phyloP scores from a whole-genome alignment of 257 asterid species.

The Gardenia jasminoides region DNA sequence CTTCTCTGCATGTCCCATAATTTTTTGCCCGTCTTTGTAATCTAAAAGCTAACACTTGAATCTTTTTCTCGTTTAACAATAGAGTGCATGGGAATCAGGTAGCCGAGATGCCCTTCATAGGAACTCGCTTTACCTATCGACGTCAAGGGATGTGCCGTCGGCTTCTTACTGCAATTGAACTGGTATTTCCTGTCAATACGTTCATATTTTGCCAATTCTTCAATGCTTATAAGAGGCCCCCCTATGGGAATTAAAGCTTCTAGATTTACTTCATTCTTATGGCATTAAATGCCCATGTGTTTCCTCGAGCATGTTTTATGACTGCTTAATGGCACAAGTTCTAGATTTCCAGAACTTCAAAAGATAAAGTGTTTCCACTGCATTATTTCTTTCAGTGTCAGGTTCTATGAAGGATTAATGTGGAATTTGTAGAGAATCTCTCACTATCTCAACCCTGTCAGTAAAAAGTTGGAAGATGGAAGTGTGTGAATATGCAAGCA shows the following conservation, averaged over 20 bases:
- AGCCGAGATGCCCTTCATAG: conserved; percentile 99
- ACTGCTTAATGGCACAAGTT: no score
- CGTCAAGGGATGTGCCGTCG: conserved; percentile 91
- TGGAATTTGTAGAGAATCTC: neutral
- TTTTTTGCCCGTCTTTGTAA: conserved; percentile 6
- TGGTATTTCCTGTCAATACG: conserved; percentile 35
- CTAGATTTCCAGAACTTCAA: no score
- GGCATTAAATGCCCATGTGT: no score
- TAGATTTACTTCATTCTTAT: no score
- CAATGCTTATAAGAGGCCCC: no score
- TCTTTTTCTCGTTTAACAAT: conserved; percentile 19
- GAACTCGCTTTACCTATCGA: conserved; percentile 70
- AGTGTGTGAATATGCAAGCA: no score
- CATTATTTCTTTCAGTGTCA: no score
- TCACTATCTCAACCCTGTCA: neutral
- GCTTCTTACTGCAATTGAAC: conserved; percentile 72
- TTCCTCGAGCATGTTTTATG: no score
- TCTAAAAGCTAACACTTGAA: conserved; percentile 7
- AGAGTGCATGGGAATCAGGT: conserved; percentile 82
- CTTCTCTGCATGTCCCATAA: neutral
- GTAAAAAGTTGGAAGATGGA: neutral
- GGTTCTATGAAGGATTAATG: no score
- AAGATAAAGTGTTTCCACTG: no score
- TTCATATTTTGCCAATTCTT: no score
- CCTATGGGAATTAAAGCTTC: no score